Conservation (phyloP, 768 basidiomycete species). For the Suillus decipiens region DNA sequence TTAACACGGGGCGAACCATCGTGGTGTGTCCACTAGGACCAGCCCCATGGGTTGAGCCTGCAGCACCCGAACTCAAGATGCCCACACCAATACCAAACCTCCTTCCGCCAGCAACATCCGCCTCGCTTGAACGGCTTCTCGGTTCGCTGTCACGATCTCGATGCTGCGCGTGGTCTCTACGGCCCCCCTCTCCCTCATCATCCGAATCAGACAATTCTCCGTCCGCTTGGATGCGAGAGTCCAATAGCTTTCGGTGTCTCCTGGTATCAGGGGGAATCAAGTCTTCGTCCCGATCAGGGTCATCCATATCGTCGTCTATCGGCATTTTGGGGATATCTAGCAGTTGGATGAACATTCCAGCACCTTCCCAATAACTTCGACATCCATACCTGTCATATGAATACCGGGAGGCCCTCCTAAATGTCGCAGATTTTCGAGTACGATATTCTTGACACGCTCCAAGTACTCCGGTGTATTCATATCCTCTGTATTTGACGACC, state of each 20-base stretch:
- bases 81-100: slow-evolving; percentile 71
- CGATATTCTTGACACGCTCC: slow-evolving; percentile 88
- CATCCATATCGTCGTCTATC: slow-evolving; percentile 83
- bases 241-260: slow-evolving; percentile 73
- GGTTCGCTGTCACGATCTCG: slow-evolving; percentile 50
- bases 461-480: slow-evolving; percentile 92
- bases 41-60: slow-evolving; percentile 64
- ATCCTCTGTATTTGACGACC: slow-evolving; percentile 92
- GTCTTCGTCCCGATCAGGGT: slow-evolving; percentile 82
- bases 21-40: slow-evolving; percentile 74
- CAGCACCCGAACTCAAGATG: slow-evolving; percentile 63
- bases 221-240: slow-evolving; percentile 79
- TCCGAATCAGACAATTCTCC: slow-evolving; percentile 96
- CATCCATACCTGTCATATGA: slow-evolving; percentile 76
- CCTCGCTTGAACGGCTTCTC: slow-evolving; percentile 42
- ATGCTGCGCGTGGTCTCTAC: slow-evolving; percentile 67
- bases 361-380: background rate
- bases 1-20: slow-evolving; percentile 31
- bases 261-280: slow-evolving; percentile 75
- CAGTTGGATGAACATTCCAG: background rate
- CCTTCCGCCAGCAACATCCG: slow-evolving; percentile 43
- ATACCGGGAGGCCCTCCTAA: slow-evolving; percentile 89
- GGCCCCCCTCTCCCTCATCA: slow-evolving; percentile 91
- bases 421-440: slow-evolving; percentile 87
- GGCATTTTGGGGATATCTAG: slow-evolving; percentile 83